Evolutionary conservation across 306 rosid genomes (phyloP).

Genomic region (Parietaria judaica): DNA sequence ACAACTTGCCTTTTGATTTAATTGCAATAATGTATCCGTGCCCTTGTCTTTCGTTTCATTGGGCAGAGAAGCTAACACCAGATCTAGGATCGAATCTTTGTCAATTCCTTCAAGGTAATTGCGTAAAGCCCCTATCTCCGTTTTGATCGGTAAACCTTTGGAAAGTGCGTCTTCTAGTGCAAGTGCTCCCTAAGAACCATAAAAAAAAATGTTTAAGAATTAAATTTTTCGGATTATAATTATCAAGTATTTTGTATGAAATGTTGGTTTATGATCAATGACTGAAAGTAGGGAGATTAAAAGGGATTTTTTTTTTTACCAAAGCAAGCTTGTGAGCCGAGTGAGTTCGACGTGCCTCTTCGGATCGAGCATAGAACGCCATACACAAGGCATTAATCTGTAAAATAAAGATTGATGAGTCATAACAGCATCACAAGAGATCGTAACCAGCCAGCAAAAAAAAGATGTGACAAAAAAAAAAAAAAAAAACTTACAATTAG

Average conservation of each 20-base stretch:
- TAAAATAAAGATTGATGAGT: constrained; percentile 23
- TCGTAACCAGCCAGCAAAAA: background rate
- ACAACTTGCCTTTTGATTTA: constrained; percentile 53
- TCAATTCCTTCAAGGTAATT: constrained; percentile 59
- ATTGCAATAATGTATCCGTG: constrained; percentile 62
- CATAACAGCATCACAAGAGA: constrained; percentile 16
- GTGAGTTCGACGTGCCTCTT: constrained; percentile 86
- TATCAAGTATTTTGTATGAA: background rate
- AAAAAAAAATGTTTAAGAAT: constrained; percentile 10
- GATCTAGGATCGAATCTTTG: constrained; percentile 71
- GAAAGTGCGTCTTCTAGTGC: constrained; percentile 87
- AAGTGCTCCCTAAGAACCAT: constrained; percentile 71
- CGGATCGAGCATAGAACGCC: constrained; percentile 94
- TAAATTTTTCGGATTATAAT: background rate
- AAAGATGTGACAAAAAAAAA: background rate
- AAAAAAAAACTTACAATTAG: background rate
- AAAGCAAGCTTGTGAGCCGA: constrained; percentile 78
- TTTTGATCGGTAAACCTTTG: constrained; percentile 76
- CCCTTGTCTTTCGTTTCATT: constrained; percentile 65
- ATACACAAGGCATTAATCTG: constrained; percentile 90
- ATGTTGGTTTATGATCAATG: background rate
- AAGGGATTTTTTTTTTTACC: constrained; percentile 31
- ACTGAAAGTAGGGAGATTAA: background rate
- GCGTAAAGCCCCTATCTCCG: constrained; percentile 62
- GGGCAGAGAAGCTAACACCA: constrained; percentile 81